Base-by-base conservation (phyloP, 2,329 filamentous ascomycete genomes). In the Neofusicoccum sp. region DNA sequence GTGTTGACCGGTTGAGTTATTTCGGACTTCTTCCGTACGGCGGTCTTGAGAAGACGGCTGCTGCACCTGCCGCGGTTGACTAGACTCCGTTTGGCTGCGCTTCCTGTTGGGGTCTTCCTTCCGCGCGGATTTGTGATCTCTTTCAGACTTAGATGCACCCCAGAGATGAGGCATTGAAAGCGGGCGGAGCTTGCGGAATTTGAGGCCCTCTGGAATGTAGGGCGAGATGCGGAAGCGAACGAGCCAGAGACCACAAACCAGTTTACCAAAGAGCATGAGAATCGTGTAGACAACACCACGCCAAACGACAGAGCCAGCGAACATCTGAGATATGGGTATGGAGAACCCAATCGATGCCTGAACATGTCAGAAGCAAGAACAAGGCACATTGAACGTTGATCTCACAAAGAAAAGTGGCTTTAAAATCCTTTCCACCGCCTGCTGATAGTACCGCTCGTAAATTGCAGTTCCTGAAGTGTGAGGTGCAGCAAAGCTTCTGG, bases 301-400 rank as follows among this genome's bases (percentile, higher is more conserved):
- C 90, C 89, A 95, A 1, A 92, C 74, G 0, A 89, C 79, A 0
- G 75, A 68, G 0, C 83, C 83, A 0, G 71, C 70, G 66, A 92
- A 93, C 79, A 95, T 86, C 5, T 84, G 75, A 0, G 82, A 84
- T 31, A 93, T 87, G 0, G 90, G 90, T 1, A 95, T 89, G 0
- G 89, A 87, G 69, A 93, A 93, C 0, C 90, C 90, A 36, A 93
- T 88, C 0, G 82, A 85, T 2, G 82, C 41, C 59, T 59, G 14
- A 8, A 11, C 12, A 4, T 28, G 47, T 53, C 38, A 53, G 38
- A 33, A 34, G 20, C 9, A 38, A n/a, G 16, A 70, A 72, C 75
- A 8, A 16, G 8, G 28, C 5, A 33, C 9, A 12, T 24, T 11
- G 28, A 12, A n/a, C n/a, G n/a, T n/a, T 16, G n/a, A 33, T 9